A percentile compares a stretch with the other conserved stretches of the same genome.
These are phyloP conservation scores for Lophiotrema nucula DNA, from an alignment of 495 filamentous ascomycete genomes.

Conservation along the genomic window DNA sequence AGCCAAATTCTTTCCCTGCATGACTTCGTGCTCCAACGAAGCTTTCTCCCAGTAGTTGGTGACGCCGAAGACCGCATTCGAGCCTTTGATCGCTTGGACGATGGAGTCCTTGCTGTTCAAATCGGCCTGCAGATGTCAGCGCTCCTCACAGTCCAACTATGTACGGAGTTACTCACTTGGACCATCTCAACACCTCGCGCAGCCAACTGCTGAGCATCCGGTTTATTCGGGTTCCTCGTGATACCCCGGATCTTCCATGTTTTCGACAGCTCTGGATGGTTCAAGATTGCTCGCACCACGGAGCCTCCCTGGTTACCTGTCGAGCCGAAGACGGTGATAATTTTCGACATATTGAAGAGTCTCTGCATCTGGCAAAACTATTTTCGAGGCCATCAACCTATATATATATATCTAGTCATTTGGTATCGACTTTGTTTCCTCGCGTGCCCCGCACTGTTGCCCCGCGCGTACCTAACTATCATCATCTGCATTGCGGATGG, in stretches of 20 bases:
- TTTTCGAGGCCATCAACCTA: background rate
- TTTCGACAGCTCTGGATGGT: slow-evolving; percentile 48
- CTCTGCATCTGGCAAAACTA: background rate
- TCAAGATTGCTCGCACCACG: slow-evolving; percentile 52
- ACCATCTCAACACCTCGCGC: slow-evolving; percentile 47
- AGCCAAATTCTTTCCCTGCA: slow-evolving; percentile 42
- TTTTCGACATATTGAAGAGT: slow-evolving; percentile 10
- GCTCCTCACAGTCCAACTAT: background rate
- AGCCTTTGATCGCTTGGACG: slow-evolving; percentile 34
- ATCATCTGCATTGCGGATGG: background rate
- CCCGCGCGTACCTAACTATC: background rate
- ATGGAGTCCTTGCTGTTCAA: slow-evolving; percentile 36
- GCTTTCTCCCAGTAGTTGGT: slow-evolving; percentile 41
- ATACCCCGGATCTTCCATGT: slow-evolving; percentile 57
- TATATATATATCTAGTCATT: background rate
- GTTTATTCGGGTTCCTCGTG: slow-evolving; percentile 52
- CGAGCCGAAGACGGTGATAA: slow-evolving; percentile 61
- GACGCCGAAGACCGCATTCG: slow-evolving; percentile 42
- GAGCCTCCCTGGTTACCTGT: slow-evolving; percentile 64
- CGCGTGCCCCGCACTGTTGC: background rate
- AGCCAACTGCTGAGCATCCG: slow-evolving; percentile 45
- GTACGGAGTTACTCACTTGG: slow-evolving; percentile 15
- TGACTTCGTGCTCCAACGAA: slow-evolving; percentile 36
- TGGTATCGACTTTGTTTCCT: background rate
- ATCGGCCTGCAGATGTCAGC: slow-evolving; percentile 38